Conservation (phyloP, 2,329 filamentous ascomycete species). For the Colletotrichum kahawae region DNA sequence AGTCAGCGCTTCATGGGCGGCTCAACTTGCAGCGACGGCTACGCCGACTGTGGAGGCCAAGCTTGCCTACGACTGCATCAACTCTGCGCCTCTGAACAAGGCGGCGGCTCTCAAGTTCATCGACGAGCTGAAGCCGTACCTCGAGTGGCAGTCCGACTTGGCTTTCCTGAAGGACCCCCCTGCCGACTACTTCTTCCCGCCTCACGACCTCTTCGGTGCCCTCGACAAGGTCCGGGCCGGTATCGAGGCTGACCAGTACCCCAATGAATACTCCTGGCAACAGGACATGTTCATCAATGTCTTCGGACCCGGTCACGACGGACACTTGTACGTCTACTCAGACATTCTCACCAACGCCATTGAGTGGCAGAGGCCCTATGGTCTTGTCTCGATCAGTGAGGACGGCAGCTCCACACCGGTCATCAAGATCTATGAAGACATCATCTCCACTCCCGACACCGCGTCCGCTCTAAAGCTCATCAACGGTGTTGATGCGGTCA, state of each 20-base stretch:
- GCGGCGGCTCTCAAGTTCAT: conserved; percentile 36
- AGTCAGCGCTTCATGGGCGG: neutral
- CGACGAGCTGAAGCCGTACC: conserved; percentile 41
- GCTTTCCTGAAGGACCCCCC: conserved; percentile 57
- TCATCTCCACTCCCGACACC: conserved; percentile 28
- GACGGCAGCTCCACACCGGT: conserved; percentile 39
- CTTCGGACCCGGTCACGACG: conserved; percentile 42
- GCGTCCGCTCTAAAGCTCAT: conserved; percentile 27
- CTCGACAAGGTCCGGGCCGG: conserved; percentile 35
- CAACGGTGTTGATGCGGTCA: conserved; percentile 27
- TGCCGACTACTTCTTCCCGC: conserved; percentile 49
- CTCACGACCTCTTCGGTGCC: conserved; percentile 40
- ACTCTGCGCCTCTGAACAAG: conserved; percentile 39
- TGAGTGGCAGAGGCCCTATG: conserved; percentile 36
- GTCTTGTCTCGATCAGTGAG: conserved; percentile 45
- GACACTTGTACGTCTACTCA: conserved; percentile 44
- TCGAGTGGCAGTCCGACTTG: conserved; percentile 52
- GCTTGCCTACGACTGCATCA: conserved; percentile 39
- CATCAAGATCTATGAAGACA: conserved; percentile 51
- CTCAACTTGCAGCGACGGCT: neutral
- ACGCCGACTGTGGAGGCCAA: conserved; percentile 34
- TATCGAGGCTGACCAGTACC: conserved; percentile 37
- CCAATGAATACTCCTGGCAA: conserved; percentile 45
- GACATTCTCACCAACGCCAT: conserved; percentile 42
- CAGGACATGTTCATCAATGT: conserved; percentile 39